A percentile compares a stretch with the other conserved stretches of the same genome.
Conservation (phyloP, 192 early-diverging fungal genomes). For the Helicostylum pulchrum region DNA sequence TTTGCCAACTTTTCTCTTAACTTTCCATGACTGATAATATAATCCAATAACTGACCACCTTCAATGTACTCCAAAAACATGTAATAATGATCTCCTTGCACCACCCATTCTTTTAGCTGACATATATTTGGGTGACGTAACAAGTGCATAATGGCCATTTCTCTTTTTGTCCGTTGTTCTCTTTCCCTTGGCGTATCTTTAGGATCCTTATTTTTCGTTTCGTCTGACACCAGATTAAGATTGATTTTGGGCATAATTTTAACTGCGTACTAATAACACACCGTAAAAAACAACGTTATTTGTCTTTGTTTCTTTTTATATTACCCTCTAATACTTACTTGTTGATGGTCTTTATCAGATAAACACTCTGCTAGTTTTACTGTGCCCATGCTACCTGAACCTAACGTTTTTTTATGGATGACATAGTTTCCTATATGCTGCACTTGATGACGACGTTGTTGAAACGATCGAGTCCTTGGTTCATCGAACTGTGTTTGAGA, state of each 20-base stretch:
- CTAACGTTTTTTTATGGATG: slow-evolving; percentile 18
- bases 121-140: slow-evolving; percentile 83
- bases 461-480: background rate
- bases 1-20: slow-evolving; percentile 78
- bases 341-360: slow-evolving; percentile 11
- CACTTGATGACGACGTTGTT: background rate
- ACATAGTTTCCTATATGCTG: slow-evolving; percentile 24
- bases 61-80: slow-evolving; percentile 77
- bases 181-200: slow-evolving; percentile 42
- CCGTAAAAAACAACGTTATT: background rate
- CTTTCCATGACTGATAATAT: slow-evolving; percentile 76
- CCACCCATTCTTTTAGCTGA: slow-evolving; percentile 62
- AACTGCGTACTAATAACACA: slow-evolving; percentile 19
- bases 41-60: slow-evolving; percentile 81
- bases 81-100: slow-evolving; percentile 62
- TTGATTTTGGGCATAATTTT: slow-evolving; percentile 24
- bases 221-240: background rate
- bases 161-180: slow-evolving; percentile 42
- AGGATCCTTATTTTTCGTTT: slow-evolving; percentile 21
- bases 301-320: background rate
- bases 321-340: background rate
- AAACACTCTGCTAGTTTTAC: slow-evolving; percentile 25
- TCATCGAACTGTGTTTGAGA: background rate
- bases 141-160: slow-evolving; percentile 68
- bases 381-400: slow-evolving; percentile 27